These are phyloP conservation scores for Pestalotiopsis sp. DNA, from an alignment of 2,329 filamentous ascomycete species.

Conservation along the genomic window DNA sequence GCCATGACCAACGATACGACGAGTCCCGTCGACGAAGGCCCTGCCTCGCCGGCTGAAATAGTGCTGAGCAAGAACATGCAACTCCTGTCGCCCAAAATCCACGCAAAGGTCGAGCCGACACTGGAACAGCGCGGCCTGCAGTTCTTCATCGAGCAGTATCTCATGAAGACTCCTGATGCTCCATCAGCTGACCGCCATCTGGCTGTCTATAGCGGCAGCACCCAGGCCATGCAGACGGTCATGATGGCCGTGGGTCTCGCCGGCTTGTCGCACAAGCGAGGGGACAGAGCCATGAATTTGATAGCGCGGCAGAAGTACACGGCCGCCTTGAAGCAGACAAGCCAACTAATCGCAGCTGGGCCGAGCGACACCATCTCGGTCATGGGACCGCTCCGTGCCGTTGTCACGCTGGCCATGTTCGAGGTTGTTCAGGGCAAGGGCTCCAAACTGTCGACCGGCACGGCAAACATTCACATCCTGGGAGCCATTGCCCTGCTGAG, in stretches of 20 bases:
- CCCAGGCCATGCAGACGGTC: slow-evolving; percentile 44
- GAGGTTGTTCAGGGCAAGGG: slow-evolving; percentile 52
- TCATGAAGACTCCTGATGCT: slow-evolving; percentile 53
- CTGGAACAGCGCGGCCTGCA: slow-evolving; percentile 49
- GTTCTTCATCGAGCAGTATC: slow-evolving; percentile 54
- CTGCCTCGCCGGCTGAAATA: slow-evolving; percentile 7
- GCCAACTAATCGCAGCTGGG: slow-evolving; percentile 38
- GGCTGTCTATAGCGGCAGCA: slow-evolving; percentile 35
- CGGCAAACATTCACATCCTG: slow-evolving; percentile 59
- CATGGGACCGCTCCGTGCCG: slow-evolving; percentile 50
- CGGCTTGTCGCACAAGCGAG: slow-evolving; percentile 55
- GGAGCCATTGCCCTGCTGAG: slow-evolving; percentile 62
- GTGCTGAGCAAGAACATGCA: slow-evolving; percentile 10
- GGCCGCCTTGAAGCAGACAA: slow-evolving; percentile 50
- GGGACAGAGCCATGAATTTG: slow-evolving; percentile 45
- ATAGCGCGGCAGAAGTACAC: slow-evolving; percentile 56
- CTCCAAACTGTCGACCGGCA: slow-evolving; percentile 45
- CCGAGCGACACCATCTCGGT: slow-evolving; percentile 32
- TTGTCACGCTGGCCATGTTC: slow-evolving; percentile 62
- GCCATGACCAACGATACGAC: slow-evolving; percentile 11
- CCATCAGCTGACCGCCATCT: slow-evolving; percentile 41
- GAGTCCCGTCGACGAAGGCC: slow-evolving; percentile 11
- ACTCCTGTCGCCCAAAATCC: slow-evolving; percentile 22
- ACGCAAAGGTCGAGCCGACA: slow-evolving; percentile 40
- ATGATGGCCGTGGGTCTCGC: slow-evolving; percentile 61